phyloP scores from a whole-genome alignment of 2,329 filamentous ascomycete genomes.

The Plectosphaerella sp. region DNA sequence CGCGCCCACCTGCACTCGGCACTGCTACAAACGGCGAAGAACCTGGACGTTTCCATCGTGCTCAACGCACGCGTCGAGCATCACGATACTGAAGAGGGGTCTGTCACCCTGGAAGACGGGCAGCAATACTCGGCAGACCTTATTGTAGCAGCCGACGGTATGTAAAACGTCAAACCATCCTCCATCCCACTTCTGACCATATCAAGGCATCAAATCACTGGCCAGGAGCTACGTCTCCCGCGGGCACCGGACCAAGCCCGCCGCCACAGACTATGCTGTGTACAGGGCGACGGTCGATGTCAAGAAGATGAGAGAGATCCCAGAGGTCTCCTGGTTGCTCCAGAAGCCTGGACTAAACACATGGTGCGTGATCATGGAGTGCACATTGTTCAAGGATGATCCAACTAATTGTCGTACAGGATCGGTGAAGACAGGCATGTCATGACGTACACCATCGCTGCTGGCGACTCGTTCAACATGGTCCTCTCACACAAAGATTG shows the following conservation, averaged over 20 bases:
- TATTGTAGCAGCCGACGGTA: constrained; percentile 30
- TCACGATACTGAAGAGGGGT: constrained; percentile 13
- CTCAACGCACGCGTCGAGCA: constrained; percentile 16
- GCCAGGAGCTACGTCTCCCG: constrained; percentile 15
- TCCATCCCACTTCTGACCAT: background rate
- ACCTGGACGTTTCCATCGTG: constrained; percentile 18
- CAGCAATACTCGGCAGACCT: constrained; percentile 20
- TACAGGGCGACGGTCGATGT: constrained; percentile 35
- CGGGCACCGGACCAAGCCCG: constrained; percentile 8
- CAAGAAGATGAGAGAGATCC: constrained; percentile 26
- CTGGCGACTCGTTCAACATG: constrained; percentile 38
- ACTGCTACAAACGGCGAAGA: constrained; percentile 19
- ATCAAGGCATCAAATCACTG: constrained; percentile 22
- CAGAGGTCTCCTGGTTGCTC: constrained; percentile 31
- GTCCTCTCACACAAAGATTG: constrained; percentile 36
- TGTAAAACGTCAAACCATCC: background rate
- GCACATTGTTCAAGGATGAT: background rate
- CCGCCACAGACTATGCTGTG: constrained; percentile 31
- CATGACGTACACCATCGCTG: constrained; percentile 39
- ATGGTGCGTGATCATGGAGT: constrained; percentile 21
- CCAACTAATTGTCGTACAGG: constrained; percentile 16
- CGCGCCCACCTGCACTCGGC: constrained; percentile 28
- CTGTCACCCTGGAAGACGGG: constrained; percentile 17
- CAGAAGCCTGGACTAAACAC: constrained; percentile 31
- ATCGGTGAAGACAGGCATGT: constrained; percentile 36